phyloP scores from a whole-genome alignment of 257 asterid genomes.

The Lantana camara region DNA sequence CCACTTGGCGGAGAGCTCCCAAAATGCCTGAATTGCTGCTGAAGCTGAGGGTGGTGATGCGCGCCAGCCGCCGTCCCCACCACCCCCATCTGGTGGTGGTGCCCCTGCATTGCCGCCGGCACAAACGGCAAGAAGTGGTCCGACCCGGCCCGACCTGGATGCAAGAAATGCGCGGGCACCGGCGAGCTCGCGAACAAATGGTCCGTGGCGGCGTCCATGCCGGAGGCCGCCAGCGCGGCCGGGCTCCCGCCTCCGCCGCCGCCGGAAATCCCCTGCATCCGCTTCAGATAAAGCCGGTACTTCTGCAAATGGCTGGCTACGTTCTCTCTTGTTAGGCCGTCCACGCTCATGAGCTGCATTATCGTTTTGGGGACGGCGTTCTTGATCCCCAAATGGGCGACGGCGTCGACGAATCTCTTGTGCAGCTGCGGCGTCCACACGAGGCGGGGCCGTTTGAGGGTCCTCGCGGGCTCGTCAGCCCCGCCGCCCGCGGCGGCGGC shows the following conservation, averaged over 20 bases:
- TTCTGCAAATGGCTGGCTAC: slow-evolving; percentile 65
- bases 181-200: slow-evolving; percentile 75
- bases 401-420: slow-evolving; percentile 59
- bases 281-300: slow-evolving; percentile 52
- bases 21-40: slow-evolving; percentile 42
- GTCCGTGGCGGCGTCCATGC: slow-evolving; percentile 57
- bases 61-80: slow-evolving; percentile 37
- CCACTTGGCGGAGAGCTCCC: slow-evolving; percentile 41
- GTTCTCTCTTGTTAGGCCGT: slow-evolving; percentile 55
- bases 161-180: slow-evolving; percentile 72
- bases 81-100: slow-evolving; percentile 59
- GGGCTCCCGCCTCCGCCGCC: slow-evolving; percentile 36
- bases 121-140: slow-evolving; percentile 64
- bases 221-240: slow-evolving; percentile 33
- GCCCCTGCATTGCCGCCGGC: slow-evolving; percentile 49
- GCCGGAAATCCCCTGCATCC: slow-evolving; percentile 50
- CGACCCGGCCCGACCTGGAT: slow-evolving; percentile 52
- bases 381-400: slow-evolving; percentile 55
- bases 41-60: slow-evolving; percentile 43
- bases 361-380: slow-evolving; percentile 56
- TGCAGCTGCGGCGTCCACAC: slow-evolving; percentile 69
- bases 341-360: slow-evolving; percentile 62
- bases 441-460: slow-evolving; percentile 55
- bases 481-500: slow-evolving; percentile 34
- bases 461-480: slow-evolving; percentile 52